A percentile compares a stretch with the other conserved stretches of the same genome.
phyloP scores from a whole-genome alignment of 768 basidiomycete genomes.

The Auricularia sp. region DNA sequence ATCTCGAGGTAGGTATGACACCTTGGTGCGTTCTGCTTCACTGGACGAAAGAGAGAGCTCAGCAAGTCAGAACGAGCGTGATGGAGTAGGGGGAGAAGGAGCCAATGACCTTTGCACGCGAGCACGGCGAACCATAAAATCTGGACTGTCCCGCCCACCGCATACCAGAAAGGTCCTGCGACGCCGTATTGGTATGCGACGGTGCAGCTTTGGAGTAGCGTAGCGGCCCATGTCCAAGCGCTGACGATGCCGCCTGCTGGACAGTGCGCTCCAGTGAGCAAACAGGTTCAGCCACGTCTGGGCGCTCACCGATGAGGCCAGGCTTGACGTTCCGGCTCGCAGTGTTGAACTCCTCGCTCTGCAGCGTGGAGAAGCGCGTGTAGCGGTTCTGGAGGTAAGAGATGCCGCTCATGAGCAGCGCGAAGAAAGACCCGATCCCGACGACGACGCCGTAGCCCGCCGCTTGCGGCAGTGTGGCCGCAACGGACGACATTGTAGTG shows the following conservation, averaged over 20 bases:
- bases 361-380: slow-evolving; percentile 34
- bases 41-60: slow-evolving; percentile 4
- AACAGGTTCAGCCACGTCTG: background rate
- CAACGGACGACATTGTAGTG: too few species aligned
- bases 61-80: background rate
- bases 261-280: background rate
- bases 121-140: slow-evolving; percentile 37
- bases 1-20: slow-evolving; percentile 54
- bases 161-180: slow-evolving; percentile 28
- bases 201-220: slow-evolving; percentile 43
- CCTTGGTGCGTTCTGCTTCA: slow-evolving; percentile 51
- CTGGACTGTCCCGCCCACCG: slow-evolving; percentile 43
- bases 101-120: slow-evolving; percentile 17
- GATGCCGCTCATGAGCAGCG: slow-evolving; percentile 29
- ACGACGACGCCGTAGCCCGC: slow-evolving; percentile 23
- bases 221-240: slow-evolving; percentile 51
- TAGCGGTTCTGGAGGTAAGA: slow-evolving; percentile 39
- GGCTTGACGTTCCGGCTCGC: slow-evolving; percentile 2
- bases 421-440: slow-evolving; percentile 22
- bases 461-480: slow-evolving; percentile 15
- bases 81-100: background rate
- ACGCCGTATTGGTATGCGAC: slow-evolving; percentile 28
- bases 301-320: background rate
- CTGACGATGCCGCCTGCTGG: slow-evolving; percentile 22
- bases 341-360: slow-evolving; percentile 36